Evolutionary conservation across 78 protist species (phyloP).

Genomic region (Dictyostelium brefeldianum): DNA sequence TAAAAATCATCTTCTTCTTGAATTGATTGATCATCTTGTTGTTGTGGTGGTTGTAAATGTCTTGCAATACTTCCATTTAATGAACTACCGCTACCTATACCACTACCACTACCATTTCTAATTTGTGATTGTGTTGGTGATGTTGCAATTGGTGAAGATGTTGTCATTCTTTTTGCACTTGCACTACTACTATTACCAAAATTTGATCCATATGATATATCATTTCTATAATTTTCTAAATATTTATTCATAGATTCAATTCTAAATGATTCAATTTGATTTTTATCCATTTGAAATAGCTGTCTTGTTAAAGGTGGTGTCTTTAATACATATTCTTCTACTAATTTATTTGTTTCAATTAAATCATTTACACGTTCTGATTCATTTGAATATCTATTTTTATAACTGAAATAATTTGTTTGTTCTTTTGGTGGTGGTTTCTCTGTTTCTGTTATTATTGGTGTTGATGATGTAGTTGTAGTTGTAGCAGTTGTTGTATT

Average conservation of each 20-base stretch:
- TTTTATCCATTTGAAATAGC: neutral
- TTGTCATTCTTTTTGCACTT: neutral
- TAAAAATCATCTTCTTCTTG: neutral
- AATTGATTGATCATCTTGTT: neutral
- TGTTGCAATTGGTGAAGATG: neutral
- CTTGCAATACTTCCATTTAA: neutral
- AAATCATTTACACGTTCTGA: neutral
- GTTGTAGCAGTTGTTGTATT: no score
- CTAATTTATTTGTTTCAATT: neutral
- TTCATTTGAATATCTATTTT: neutral
- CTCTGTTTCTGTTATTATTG: neutral
- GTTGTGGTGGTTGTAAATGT: neutral
- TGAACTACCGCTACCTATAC: neutral
- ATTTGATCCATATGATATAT: neutral
- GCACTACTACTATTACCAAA: neutral
- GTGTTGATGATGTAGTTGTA: neutral
- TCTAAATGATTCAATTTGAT: neutral
- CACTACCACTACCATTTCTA: no score
- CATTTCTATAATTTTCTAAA: neutral
- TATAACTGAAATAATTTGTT: neutral
- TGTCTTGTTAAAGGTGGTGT: slow-evolving; percentile 5
- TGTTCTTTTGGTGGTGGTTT: neutral
- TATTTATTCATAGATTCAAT: neutral
- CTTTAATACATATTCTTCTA: neutral
- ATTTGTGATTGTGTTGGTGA: neutral